Conservation (phyloP, 805 yeast species). For the Lipomyces oligophaga region DNA sequence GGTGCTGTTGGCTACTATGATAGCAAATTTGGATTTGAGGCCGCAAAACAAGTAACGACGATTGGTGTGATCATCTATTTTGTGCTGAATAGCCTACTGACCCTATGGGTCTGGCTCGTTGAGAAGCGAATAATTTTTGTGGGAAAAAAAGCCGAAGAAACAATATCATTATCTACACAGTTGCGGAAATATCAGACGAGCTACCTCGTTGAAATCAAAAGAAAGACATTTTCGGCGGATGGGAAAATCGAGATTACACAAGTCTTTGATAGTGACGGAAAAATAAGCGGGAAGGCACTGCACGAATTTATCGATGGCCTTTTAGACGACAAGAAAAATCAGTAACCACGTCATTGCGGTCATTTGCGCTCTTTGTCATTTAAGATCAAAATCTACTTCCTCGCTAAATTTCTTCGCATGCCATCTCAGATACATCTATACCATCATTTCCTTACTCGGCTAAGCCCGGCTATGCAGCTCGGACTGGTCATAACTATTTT, state of each 20-base stretch:
- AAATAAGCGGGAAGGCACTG: neutral
- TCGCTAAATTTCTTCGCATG: no score
- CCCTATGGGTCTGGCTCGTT: slow-evolving; percentile 31
- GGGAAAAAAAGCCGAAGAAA: slow-evolving; percentile 31
- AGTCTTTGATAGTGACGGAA: slow-evolving; percentile 23
- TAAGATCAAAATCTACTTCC: no score
- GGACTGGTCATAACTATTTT: no score
- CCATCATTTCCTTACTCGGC: no score
- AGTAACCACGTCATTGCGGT: no score
- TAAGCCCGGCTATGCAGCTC: no score
- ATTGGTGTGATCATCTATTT: slow-evolving; percentile 34
- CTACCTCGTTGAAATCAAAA: neutral
- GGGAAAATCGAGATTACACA: slow-evolving; percentile 19
- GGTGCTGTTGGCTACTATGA: slow-evolving; percentile 34
- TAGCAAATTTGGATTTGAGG: slow-evolving; percentile 35
- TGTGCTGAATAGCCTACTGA: slow-evolving; percentile 30
- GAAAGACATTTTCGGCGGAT: slow-evolving; percentile 16
- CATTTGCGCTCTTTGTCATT: no score
- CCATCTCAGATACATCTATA: no score
- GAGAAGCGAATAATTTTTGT: slow-evolving; percentile 34
- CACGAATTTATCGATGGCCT: no score
- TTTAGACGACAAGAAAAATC: no score
- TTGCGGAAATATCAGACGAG: neutral
- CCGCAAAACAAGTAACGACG: slow-evolving; percentile 31
- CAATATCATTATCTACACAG: slow-evolving; percentile 7